A percentile compares a stretch with the other conserved stretches of the same genome.
Conservation (phyloP, 2,329 filamentous ascomycete genomes). For the Ophiostoma ulmi region DNA sequence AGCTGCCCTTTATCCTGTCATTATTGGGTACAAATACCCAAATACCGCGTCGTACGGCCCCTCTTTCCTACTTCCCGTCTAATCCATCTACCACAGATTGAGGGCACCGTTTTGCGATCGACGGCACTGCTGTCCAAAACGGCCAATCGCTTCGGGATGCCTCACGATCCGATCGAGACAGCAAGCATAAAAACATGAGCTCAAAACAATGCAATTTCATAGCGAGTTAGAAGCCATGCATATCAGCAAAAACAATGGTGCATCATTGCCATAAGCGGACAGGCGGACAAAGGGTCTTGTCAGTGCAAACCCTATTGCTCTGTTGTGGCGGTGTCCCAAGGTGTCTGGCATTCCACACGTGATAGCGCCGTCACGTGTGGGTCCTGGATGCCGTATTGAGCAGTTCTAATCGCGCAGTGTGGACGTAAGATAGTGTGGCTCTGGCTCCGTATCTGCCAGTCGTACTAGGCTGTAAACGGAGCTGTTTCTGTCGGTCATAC, state of each 20-base stretch:
- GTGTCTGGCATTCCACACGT: conserved; percentile 9
- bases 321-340: conserved; percentile 3
- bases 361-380: conserved; percentile 5
- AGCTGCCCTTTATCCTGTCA: background rate
- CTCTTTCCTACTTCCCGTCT: background rate
- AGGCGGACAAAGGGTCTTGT: conserved; percentile 1
- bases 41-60: background rate
- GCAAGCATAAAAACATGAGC: background rate
- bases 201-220: background rate
- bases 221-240: background rate
- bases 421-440: background rate
- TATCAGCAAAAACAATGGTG: background rate
- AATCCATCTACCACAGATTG: background rate
- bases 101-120: background rate
- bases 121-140: background rate
- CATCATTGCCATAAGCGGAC: background rate
- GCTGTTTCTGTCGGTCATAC: background rate
- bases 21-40: background rate
- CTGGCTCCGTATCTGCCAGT: background rate
- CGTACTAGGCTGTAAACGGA: conserved; percentile 2
- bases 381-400: background rate
- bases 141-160: background rate
- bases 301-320: background rate
- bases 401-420: background rate
- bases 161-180: conserved; percentile 9